Evolutionary conservation across 1,284 basidiomycete species (phyloP), one percentile per base, ranked within the genome.

Genomic region (Tremellales sp.): DNA sequence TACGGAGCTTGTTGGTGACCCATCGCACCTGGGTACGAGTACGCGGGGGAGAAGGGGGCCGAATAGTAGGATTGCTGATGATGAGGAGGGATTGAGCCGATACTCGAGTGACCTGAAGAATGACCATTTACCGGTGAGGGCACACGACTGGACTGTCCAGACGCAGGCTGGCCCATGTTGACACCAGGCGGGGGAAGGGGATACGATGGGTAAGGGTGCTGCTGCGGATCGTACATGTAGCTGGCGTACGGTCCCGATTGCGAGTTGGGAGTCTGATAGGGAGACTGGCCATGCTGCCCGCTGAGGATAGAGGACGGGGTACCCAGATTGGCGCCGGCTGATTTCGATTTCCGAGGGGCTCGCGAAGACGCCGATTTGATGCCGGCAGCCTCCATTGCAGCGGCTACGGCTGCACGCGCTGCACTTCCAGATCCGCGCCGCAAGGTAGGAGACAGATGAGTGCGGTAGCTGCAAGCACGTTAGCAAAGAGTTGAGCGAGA

Each of bases 381-480:
- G 3, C 69, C 69, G 10, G 69, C 69, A 24, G 67, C 67, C 51
- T 69, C 67, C 69, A 71, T 70, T 19, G 69, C 69, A 3, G 61
- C 58, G 16, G 66, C 66, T 22, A 71, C 66, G 5, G 69, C 69
- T 33, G 63, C 64, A 18, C 69, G 53, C 24, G 69, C 69, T 19
- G 58, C 63, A 1, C 66, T 66, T 3, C 69, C 69, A 16, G 66
- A 68, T 31, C 69, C 69, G 40, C 67, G 61, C 22, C 69, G 58
- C 14, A 71, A 46, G 1, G 65, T 67, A 13, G 69, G 69, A 16
- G 67, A 70, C 10, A 71, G 48, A 43, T 71, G 69, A 6, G 69
- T 71, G 1, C 69, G 66, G 50, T 71, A 71, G 54, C 65, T 67
- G 38, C 8, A 4, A 31, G 22, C 16, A 43, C 32, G n/a, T 25